Evolutionary conservation across 306 rosid genomes (phyloP).

Genomic region (Prunus campanulata): DNA sequence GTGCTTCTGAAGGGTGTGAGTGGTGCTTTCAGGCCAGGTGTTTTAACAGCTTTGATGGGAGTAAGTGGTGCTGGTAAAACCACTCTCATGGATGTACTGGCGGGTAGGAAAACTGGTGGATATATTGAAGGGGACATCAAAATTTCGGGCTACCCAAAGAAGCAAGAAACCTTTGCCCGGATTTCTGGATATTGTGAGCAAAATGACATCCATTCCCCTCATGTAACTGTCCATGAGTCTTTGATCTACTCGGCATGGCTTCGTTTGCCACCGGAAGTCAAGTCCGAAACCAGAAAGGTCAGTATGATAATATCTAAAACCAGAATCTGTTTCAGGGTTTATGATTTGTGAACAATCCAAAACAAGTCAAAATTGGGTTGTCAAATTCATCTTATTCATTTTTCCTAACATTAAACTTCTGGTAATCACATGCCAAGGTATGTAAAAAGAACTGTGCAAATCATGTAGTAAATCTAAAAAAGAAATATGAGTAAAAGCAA

Average conservation of each 20-base stretch:
- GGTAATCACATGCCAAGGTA: too few relatives aligned
- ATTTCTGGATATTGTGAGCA: slow-evolving; percentile 94
- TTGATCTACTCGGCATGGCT: slow-evolving; percentile 77
- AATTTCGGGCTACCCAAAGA: slow-evolving; percentile 82
- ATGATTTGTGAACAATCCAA: background rate
- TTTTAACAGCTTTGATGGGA: slow-evolving; percentile 93
- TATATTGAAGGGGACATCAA: slow-evolving; percentile 66
- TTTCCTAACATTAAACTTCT: too few relatives aligned
- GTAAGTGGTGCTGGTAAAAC: slow-evolving; percentile 98
- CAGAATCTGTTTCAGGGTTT: background rate
- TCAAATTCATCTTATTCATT: too few relatives aligned
- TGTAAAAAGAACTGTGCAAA: too few relatives aligned
- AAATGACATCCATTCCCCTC: slow-evolving; percentile 81
- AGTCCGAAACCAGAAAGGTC: slow-evolving; percentile 54
- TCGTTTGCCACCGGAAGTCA: slow-evolving; percentile 52
- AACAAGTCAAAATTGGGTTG: background rate
- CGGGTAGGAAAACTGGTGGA: slow-evolving; percentile 91
- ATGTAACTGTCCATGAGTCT: slow-evolving; percentile 73
- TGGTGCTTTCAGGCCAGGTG: slow-evolving; percentile 89
- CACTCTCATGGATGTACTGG: slow-evolving; percentile 89
- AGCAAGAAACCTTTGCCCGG: slow-evolving; percentile 88
- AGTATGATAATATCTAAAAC: background rate
- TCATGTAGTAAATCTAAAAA: too few relatives aligned
- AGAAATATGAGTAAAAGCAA: background rate
- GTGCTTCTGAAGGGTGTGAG: slow-evolving; percentile 74